These are phyloP conservation scores for Lasiosphaeria hispida DNA, from an alignment of 495 filamentous ascomycete genomes.

Conservation along the genomic window DNA sequence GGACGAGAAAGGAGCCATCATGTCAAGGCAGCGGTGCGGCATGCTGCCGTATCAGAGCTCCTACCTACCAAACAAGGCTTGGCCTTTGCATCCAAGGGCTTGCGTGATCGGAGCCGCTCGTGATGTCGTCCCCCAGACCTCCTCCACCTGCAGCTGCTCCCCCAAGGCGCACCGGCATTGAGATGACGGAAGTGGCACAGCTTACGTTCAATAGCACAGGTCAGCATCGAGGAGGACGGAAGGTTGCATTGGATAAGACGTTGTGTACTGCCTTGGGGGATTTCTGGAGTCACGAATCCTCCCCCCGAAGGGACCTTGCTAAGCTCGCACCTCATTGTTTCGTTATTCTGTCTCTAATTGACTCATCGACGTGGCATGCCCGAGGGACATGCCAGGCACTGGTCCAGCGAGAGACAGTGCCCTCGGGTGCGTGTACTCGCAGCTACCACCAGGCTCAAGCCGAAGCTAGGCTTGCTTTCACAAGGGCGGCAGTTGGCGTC, in stretches of 20 bases:
- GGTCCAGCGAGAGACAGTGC: too few relatives aligned
- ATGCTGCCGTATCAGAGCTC: not conserved
- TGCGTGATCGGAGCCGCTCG: conserved; percentile 12
- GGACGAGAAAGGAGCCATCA: not conserved
- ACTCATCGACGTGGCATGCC: too few relatives aligned
- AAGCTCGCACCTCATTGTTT: too few relatives aligned
- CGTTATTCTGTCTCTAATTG: too few relatives aligned
- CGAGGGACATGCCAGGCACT: too few relatives aligned
- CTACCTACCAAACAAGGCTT: conserved; percentile 12
- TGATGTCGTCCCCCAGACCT: conserved; percentile 6
- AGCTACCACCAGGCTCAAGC: too few relatives aligned
- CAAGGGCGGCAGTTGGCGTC: not conserved
- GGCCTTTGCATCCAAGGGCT: not conserved
- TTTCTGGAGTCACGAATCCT: not conserved
- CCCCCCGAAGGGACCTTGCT: not conserved
- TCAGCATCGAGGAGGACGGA: not conserved
- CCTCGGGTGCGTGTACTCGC: too few relatives aligned
- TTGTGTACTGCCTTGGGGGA: not conserved
- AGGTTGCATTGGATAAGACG: not conserved
- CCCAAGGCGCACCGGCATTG: not conserved
- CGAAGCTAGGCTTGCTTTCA: not conserved
- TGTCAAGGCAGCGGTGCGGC: conserved; percentile 4
- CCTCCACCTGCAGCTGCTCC: not conserved
- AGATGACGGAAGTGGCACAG: not conserved
- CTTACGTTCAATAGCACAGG: not conserved